Evolutionary conservation across 306 rosid genomes (phyloP).

Genomic region (Luffa aegyptiaca): DNA sequence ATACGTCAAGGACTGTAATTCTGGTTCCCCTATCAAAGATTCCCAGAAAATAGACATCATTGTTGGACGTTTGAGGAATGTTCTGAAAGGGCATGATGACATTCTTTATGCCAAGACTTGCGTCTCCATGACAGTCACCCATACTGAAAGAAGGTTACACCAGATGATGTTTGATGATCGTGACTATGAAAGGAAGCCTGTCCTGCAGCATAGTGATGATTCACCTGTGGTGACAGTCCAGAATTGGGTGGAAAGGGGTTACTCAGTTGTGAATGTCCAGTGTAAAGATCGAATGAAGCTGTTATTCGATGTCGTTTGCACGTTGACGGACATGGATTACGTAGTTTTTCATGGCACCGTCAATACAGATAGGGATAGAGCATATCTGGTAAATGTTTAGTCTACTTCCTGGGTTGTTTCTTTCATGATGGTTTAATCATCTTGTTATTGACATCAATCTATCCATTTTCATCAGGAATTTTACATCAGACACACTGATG

Average conservation of each 20-base stretch:
- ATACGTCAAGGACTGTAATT: conserved; percentile 48
- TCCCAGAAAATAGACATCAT: conserved; percentile 48
- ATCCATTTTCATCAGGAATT: conserved; percentile 45
- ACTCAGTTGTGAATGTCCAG: conserved; percentile 80
- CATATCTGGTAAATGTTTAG: conserved; percentile 41
- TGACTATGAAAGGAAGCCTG: conserved; percentile 69
- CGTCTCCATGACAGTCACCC: conserved; percentile 51
- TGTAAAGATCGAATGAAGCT: conserved; percentile 82
- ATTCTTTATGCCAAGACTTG: conserved; percentile 71
- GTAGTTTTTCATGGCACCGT: conserved; percentile 89
- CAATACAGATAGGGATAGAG: conserved; percentile 36
- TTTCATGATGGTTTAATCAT: not conserved
- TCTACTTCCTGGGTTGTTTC: not conserved
- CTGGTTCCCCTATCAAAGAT: conserved; percentile 68
- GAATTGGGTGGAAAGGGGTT: conserved; percentile 78
- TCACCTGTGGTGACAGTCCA: conserved; percentile 52
- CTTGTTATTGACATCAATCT: conserved; percentile 1
- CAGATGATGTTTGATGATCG: conserved; percentile 93
- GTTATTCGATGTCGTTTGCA: conserved; percentile 72
- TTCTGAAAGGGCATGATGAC: conserved; percentile 77
- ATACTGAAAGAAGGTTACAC: conserved; percentile 82
- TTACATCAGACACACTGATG: conserved; percentile 86
- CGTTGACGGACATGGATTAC: conserved; percentile 88
- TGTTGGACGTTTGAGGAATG: conserved; percentile 65
- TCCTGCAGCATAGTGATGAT: conserved; percentile 29